phyloP scores from a whole-genome alignment of 2,329 filamentous ascomycete species.

The Phoma sp. region DNA sequence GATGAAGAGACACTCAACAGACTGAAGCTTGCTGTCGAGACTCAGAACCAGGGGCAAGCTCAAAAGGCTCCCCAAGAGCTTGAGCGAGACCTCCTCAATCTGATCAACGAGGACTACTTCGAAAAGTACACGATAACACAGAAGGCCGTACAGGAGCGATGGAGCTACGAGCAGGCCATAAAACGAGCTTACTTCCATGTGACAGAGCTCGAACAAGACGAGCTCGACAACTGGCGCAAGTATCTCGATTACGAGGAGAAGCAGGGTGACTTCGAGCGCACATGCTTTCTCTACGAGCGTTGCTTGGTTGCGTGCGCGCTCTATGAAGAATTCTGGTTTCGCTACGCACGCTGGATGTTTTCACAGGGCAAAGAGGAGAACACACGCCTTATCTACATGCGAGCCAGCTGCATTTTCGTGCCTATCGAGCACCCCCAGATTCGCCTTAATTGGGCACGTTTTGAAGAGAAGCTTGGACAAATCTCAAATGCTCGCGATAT shows the following conservation, averaged over 20 bases:
- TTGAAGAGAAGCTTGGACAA: constrained; percentile 84
- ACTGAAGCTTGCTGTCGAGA: too few species aligned
- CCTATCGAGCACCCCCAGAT: constrained; percentile 84
- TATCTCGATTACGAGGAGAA: constrained; percentile 95
- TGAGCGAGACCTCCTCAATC: constrained; percentile 79
- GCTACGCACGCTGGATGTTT: constrained; percentile 93
- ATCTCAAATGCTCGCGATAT: constrained; percentile 82
- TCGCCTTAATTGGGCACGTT: constrained; percentile 89
- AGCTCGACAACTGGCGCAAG: constrained; percentile 90
- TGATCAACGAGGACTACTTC: constrained; percentile 80
- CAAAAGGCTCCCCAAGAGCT: constrained; percentile 74
- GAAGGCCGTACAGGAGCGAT: constrained; percentile 86
- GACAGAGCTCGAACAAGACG: constrained; percentile 83
- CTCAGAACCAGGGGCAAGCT: constrained; percentile 58
- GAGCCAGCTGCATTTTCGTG: constrained; percentile 83
- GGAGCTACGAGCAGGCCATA: constrained; percentile 93
- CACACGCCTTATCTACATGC: constrained; percentile 87
- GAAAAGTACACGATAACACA: constrained; percentile 83
- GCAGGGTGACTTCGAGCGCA: constrained; percentile 77
- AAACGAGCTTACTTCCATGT: constrained; percentile 98
- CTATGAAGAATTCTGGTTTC: constrained; percentile 97
- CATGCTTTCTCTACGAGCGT: constrained; percentile 87
- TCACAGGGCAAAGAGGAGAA: constrained; percentile 82
- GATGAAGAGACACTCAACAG: constrained; percentile 68
- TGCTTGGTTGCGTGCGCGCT: constrained; percentile 91